These are phyloP conservation scores for Candida anglica DNA, from an alignment of 805 yeast species.

Conservation along the genomic window DNA sequence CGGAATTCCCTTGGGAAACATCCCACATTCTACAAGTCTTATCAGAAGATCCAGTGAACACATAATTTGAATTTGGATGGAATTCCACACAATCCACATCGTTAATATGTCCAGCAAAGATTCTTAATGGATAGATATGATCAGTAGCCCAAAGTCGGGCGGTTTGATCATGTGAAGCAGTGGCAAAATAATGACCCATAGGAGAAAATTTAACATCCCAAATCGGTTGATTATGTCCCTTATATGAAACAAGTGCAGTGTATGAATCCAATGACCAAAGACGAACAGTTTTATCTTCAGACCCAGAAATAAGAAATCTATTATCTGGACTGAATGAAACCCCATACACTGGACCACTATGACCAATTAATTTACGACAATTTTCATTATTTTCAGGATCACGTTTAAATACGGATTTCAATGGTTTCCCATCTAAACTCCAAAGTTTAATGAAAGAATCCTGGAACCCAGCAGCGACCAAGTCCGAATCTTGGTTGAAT, in stretches of 20 bases:
- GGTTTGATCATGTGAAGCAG: conserved; percentile 96
- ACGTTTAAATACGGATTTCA: conserved; percentile 55
- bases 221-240: conserved; percentile 93
- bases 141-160: conserved; percentile 98
- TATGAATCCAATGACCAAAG: conserved; percentile 93
- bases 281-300: conserved; percentile 90
- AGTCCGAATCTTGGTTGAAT: conserved; percentile 81
- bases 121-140: conserved; percentile 91
- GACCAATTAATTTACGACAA: conserved; percentile 73
- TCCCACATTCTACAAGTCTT: conserved; percentile 99
- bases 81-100: conserved; percentile 94
- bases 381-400: conserved; percentile 48
- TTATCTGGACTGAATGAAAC: conserved; percentile 88
- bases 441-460: conserved; percentile 88
- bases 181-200: conserved; percentile 95
- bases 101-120: conserved; percentile 95
- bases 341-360: conserved; percentile 91
- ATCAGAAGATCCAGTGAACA: conserved; percentile 93
- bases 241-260: conserved; percentile 86
- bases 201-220: conserved; percentile 98
- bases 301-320: conserved; percentile 70
- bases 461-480: conserved; percentile 92
- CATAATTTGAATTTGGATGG: conserved; percentile 94
- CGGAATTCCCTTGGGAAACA: conserved; percentile 80
- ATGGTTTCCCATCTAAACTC: conserved; percentile 89